Conservation (phyloP, 495 filamentous ascomycete genomes). For the Talaromyces ruber region DNA sequence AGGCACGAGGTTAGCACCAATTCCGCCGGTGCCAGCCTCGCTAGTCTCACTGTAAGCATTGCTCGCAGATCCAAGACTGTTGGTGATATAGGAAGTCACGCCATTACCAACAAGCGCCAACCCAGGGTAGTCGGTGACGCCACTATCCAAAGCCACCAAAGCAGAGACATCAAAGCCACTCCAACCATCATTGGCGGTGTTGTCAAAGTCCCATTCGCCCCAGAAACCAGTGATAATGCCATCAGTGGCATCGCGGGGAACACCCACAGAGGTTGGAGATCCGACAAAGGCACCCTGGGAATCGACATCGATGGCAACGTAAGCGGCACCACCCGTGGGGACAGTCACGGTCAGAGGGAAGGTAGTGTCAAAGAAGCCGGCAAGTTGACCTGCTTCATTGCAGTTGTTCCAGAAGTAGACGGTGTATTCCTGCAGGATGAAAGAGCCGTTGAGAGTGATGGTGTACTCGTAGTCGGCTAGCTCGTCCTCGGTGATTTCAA, state of each 20-base stretch:
- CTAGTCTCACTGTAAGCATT: conserved; percentile 27
- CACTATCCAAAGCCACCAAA: conserved; percentile 25
- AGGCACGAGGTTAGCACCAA: conserved; percentile 26
- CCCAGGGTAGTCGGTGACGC: conserved; percentile 7
- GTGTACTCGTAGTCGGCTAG: conserved; percentile 38
- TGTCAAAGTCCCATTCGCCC: conserved; percentile 35
- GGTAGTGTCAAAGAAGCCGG: conserved; percentile 33
- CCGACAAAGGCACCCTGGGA: conserved; percentile 29
- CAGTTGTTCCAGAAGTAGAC: conserved; percentile 47
- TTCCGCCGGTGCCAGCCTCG: conserved; percentile 27
- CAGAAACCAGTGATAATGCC: conserved; percentile 17
- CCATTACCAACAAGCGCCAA: conserved; percentile 15
- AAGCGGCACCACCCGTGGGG: conserved; percentile 24
- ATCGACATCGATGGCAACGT: conserved; percentile 39
- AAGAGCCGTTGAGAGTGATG: conserved; percentile 31
- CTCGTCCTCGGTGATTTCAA: conserved; percentile 23
- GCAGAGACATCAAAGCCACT: conserved; percentile 34
- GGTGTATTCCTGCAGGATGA: conserved; percentile 18
- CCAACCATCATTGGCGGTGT: conserved; percentile 24
- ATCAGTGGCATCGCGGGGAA: conserved; percentile 5
- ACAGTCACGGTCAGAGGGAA: conserved; percentile 30
- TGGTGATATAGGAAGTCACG: conserved; percentile 26
- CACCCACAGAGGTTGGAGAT: conserved; percentile 3
- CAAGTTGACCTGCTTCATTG: conserved; percentile 25
- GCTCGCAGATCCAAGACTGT: conserved; percentile 15